phyloP scores from a whole-genome alignment of 208 protist species.

The Crithidia fasciculata region DNA sequence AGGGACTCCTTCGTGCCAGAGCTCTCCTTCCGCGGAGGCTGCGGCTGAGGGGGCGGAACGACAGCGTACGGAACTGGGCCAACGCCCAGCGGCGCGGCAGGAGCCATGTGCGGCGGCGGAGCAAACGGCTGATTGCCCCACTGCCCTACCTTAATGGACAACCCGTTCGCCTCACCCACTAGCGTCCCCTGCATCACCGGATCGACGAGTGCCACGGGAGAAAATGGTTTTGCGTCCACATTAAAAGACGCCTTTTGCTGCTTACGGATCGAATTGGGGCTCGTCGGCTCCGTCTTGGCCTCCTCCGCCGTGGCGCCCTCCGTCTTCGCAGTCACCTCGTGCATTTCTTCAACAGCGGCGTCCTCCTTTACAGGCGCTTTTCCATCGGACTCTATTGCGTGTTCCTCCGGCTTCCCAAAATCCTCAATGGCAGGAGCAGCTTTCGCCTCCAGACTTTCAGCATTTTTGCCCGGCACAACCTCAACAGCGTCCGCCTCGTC shows the following conservation, averaged over 20 bases:
- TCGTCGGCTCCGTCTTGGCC: conserved; percentile 2
- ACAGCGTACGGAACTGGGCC: conserved; percentile 8
- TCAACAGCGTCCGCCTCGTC: background rate
- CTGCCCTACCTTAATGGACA: conserved; percentile 30
- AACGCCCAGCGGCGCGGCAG: conserved; percentile 7
- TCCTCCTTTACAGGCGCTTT: background rate
- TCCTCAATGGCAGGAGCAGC: no score
- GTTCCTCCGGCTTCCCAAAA: no score
- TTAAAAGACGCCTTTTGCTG: conserved; percentile 32
- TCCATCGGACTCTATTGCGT: background rate
- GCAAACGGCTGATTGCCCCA: conserved; percentile 22
- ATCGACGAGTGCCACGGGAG: conserved; percentile 23
- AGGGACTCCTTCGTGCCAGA: conserved; percentile 23
- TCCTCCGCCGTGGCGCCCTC: background rate
- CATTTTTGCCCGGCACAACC: no score
- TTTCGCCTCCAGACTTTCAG: no score
- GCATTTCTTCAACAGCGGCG: background rate
- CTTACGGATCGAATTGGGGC: conserved; percentile 18
- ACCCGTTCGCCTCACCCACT: conserved; percentile 13
- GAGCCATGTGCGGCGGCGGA: conserved; percentile 15
- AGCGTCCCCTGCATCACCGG: conserved; percentile 15
- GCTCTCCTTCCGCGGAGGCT: conserved; percentile 9
- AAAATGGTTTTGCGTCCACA: conserved; percentile 32
- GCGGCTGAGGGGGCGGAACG: background rate
- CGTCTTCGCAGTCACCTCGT: background rate